Base-by-base conservation (phyloP, 495 filamentous ascomycete genomes). In the Aspergillus leporis region DNA sequence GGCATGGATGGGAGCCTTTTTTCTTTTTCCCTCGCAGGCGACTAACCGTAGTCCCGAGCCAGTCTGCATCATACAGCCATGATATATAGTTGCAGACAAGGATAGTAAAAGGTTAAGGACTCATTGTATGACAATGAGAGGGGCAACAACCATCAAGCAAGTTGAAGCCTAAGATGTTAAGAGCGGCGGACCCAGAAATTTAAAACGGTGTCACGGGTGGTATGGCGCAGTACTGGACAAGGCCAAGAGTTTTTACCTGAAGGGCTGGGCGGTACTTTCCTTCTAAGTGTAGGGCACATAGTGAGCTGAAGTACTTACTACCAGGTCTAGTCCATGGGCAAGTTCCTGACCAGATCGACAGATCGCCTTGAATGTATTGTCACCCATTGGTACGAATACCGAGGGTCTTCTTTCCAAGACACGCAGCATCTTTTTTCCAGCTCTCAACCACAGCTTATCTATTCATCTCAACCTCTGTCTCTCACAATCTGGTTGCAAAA, bases 381-480 rank as follows among this genome's bases (percentile, higher is more conserved):
- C 55, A 65, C 49, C 43, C 40, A 31, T 6, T 46, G 43, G 51
- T 55, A 59, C 28, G 5, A 28, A 10, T 45, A 46, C 53, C 21
- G 41, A 30, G 25, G 25, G 40, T 22, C 9, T 43, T 59, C 41
- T 50, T 21, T 21, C 56, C 57, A 56, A 59, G 57, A 63, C 57
- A 60, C 63, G 64, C 58, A 64, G 56, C 58, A 63, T 63, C 64
- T 58, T 61, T 62, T 62, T 64, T 62, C 61, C 59, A 62, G 63
- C 59, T 61, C 59, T 61, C 50, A 36, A 32, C 41, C 47, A 49
- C 59, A 59, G 66, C 66, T 65, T 65, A 65, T 65, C 62, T 64
- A 62, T 62, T 55, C 51, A 30, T 30, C 52, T 23, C 18, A 18
- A 38, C 41, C n/a, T 45, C 34, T 38, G 16, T 55, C 38, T 19